Percentiles rank a stretch among this genome's conserved stretches.
Evolutionary conservation across 257 asterid genomes (phyloP).

Genomic region (Rubia yunnanensis): DNA sequence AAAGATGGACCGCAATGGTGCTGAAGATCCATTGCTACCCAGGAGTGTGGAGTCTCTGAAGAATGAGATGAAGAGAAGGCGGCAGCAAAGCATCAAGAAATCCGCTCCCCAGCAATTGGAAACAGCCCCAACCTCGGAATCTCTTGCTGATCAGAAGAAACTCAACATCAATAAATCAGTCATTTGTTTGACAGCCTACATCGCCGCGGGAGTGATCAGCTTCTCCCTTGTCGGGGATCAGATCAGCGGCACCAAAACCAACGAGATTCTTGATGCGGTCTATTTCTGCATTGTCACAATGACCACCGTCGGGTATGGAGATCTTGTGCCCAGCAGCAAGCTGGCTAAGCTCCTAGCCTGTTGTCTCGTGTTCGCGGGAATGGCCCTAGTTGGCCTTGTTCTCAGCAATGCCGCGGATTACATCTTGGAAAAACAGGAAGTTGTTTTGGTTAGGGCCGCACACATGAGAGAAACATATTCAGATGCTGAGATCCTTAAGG

Average conservation of each 20-base stretch:
- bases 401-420: constrained; percentile 72
- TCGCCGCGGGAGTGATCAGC: constrained; percentile 43
- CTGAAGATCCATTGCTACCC: constrained; percentile 46
- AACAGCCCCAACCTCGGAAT: constrained; percentile 14
- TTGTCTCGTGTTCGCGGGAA: constrained; percentile 58
- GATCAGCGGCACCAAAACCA: constrained; percentile 62
- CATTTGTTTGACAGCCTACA: constrained; percentile 32
- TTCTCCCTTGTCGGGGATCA: constrained; percentile 47
- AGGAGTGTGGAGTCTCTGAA: constrained; percentile 24
- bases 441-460: constrained; percentile 43
- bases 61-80: constrained; percentile 26
- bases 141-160: constrained; percentile 16
- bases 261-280: constrained; percentile 58
- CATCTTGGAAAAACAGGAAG: constrained; percentile 65
- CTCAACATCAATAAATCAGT: constrained; percentile 34
- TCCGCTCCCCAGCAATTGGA: constrained; percentile 11
- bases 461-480: constrained; percentile 33
- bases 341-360: constrained; percentile 52
- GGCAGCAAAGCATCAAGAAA: constrained; percentile 18
- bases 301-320: constrained; percentile 95
- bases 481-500: constrained; percentile 40
- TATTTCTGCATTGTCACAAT: constrained; percentile 81
- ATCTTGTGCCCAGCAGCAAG: constrained; percentile 59
- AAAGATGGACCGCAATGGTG: constrained; percentile 32
- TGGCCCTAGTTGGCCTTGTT: constrained; percentile 68